Conservation (phyloP, 2,329 filamentous ascomycete species). For the Alternaria sp. region DNA sequence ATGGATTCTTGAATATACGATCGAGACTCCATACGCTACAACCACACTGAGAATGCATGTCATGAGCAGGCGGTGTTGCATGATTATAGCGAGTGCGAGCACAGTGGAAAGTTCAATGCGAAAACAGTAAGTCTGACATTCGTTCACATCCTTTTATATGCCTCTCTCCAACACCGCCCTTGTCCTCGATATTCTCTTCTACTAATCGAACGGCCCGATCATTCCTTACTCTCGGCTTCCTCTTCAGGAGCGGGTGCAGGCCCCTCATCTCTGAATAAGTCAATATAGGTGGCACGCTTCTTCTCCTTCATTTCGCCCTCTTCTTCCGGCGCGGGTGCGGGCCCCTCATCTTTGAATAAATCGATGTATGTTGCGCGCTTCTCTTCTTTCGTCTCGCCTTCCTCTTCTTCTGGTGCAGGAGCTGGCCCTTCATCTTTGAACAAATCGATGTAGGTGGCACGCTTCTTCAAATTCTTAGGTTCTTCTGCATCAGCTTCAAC, state of each 20-base stretch:
- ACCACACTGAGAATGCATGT: not conserved
- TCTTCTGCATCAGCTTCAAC: not conserved
- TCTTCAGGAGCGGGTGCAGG: not conserved
- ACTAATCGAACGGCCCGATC: not conserved
- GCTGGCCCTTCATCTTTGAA: no score
- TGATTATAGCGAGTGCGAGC: not conserved
- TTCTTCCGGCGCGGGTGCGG: no score
- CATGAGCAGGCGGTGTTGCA: not conserved
- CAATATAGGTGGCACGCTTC: not conserved
- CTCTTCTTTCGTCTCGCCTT: no score
- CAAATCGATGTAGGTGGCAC: not conserved
- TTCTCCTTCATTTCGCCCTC: not conserved
- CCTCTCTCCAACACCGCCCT: not conserved
- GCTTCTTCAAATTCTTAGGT: not conserved
- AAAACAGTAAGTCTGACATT: not conserved
- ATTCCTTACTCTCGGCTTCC: not conserved
- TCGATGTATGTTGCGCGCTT: no score
- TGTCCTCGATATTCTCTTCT: not conserved
- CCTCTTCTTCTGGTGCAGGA: no score
- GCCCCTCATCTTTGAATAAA: no score
- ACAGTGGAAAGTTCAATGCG: not conserved
- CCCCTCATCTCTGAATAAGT: not conserved
- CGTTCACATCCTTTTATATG: not conserved
- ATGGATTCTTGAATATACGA: not conserved
- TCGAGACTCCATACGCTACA: not conserved